A percentile compares a stretch with the other conserved stretches of the same genome.
Conservation (phyloP, 345 rosid species). For the Atalantia buxifolia region DNA sequence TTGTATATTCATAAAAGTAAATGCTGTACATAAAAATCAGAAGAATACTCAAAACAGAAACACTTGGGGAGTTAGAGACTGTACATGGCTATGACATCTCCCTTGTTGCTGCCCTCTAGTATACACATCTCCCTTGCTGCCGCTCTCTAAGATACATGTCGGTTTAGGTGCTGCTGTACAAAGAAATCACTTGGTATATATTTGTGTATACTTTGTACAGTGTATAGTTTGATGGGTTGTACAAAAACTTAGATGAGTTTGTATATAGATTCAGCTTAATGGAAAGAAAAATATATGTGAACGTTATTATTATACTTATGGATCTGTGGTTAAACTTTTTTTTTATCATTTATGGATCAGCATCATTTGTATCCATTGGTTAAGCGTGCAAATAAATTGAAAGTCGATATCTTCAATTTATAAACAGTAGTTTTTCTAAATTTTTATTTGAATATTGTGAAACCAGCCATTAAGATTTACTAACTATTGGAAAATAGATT, state of each 20-base stretch:
- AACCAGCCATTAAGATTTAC: too few relatives aligned
- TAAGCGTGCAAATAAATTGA: too few relatives aligned
- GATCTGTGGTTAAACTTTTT: too few relatives aligned
- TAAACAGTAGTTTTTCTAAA: too few relatives aligned
- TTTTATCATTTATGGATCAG: too few relatives aligned
- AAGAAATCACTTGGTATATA: conserved; percentile 13
- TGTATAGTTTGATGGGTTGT: conserved; percentile 19
- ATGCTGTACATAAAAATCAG: conserved; percentile 21
- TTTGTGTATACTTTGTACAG: conserved; percentile 19
- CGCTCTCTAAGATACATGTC: not conserved
- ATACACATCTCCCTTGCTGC: not conserved
- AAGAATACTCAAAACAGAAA: conserved; percentile 1
- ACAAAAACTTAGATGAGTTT: conserved; percentile 14
- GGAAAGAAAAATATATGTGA: not conserved
- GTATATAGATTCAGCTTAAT: conserved; percentile 15
- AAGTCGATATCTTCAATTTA: too few relatives aligned
- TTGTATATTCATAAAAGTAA: conserved; percentile 11
- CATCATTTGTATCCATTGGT: too few relatives aligned
- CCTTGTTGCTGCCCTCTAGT: not conserved
- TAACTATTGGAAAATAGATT: too few relatives aligned
- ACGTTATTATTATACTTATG: not conserved
- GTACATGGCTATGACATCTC: conserved; percentile 6
- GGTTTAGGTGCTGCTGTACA: conserved; percentile 6
- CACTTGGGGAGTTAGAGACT: not conserved
- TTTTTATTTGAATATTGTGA: too few relatives aligned